Conservation (phyloP, 352 stramenopile genomes). For the Sclerospora graminicola region DNA sequence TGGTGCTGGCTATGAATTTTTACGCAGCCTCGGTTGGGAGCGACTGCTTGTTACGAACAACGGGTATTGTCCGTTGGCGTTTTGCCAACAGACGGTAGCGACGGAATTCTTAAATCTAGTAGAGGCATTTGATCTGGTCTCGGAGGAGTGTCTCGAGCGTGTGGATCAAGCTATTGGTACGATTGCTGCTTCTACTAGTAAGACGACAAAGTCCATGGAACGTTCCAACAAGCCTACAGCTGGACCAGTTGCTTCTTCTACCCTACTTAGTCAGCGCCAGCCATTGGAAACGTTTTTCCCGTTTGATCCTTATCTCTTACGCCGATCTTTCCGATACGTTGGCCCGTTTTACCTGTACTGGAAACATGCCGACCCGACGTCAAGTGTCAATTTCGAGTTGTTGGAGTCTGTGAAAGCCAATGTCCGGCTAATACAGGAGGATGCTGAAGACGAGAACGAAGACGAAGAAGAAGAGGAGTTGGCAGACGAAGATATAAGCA, state of each 20-base stretch:
- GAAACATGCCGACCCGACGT: constrained; percentile 81
- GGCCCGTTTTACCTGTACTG: constrained; percentile 92
- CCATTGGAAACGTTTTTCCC: constrained; percentile 91
- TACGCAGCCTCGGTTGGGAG: constrained; percentile 76
- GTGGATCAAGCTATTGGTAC: constrained; percentile 63
- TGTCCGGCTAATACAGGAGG: constrained; percentile 44
- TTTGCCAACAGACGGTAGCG: constrained; percentile 70
- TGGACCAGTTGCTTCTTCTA: constrained; percentile 17
- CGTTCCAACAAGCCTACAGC: constrained; percentile 38
- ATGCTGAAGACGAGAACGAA: constrained; percentile 32
- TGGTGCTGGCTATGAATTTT: constrained; percentile 55
- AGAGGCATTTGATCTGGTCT: constrained; percentile 68
- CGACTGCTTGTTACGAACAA: constrained; percentile 48
- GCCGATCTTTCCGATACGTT: constrained; percentile 89
- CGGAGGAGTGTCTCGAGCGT: constrained; percentile 59
- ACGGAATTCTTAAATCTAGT: constrained; percentile 77
- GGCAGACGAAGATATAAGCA: constrained; percentile 46
- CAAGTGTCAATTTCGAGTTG: constrained; percentile 52
- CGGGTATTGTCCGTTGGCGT: constrained; percentile 58
- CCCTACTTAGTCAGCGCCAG: constrained; percentile 42
- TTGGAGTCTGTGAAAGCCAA: constrained; percentile 53
- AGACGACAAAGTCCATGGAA: constrained; percentile 56
- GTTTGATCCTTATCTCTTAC: constrained; percentile 95
- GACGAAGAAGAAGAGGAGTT: constrained; percentile 37
- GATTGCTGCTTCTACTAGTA: constrained; percentile 25